A percentile compares a stretch with the other conserved stretches of the same genome.
These are phyloP conservation scores for Ceratocystis ficicola DNA, from an alignment of 2,329 filamentous ascomycete species.

Conservation along the genomic window DNA sequence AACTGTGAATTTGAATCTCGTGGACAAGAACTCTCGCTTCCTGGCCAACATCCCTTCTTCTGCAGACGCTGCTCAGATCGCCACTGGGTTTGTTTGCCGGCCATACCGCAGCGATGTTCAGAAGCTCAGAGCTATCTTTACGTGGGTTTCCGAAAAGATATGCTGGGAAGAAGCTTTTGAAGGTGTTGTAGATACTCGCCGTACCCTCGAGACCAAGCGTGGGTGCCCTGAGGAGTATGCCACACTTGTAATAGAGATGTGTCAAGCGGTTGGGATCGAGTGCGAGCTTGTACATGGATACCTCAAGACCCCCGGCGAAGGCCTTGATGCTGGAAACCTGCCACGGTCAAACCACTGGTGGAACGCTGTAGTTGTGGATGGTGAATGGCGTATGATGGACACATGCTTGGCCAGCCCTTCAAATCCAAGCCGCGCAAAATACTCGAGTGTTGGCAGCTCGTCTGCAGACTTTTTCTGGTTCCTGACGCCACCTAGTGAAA, in stretches of 20 bases:
- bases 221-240: slow-evolving; percentile 86
- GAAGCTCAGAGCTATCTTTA: slow-evolving; percentile 85
- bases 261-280: slow-evolving; percentile 71
- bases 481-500: slow-evolving; percentile 72
- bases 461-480: slow-evolving; percentile 87
- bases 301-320: slow-evolving; percentile 78
- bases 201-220: slow-evolving; percentile 71
- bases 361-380: slow-evolving; percentile 87
- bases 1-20: slow-evolving; percentile 65
- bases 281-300: slow-evolving; percentile 82
- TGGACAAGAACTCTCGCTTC: slow-evolving; percentile 93
- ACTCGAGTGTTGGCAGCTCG: slow-evolving; percentile 58
- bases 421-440: slow-evolving; percentile 65
- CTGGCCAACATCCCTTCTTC: slow-evolving; percentile 70
- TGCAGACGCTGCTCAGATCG: slow-evolving; percentile 68
- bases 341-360: slow-evolving; percentile 94
- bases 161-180: slow-evolving; percentile 93
- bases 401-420: slow-evolving; percentile 85
- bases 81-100: slow-evolving; percentile 83
- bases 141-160: slow-evolving; percentile 91
- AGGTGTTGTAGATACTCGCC: slow-evolving; percentile 66
- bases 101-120: slow-evolving; percentile 93
- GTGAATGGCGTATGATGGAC: slow-evolving; percentile 94
- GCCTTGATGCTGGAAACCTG: slow-evolving; percentile 65
- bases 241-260: slow-evolving; percentile 84